Base-by-base conservation (phyloP, 208 protist genomes). In the Leishmania major region DNA sequence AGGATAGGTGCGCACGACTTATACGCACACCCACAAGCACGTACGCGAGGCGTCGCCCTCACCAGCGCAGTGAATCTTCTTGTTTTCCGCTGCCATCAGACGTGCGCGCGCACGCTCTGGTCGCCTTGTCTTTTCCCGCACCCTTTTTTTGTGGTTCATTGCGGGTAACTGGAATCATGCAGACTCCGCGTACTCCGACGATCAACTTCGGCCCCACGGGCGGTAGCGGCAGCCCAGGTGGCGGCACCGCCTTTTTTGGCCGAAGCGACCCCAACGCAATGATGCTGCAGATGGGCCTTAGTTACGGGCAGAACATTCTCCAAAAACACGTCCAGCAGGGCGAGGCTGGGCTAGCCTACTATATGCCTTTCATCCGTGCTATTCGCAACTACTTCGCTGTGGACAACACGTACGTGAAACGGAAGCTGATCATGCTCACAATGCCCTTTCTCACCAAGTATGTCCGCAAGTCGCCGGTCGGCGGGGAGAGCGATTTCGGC, bases 251-350 rank as follows among this genome's bases (percentile, higher is more conserved):
- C 25, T 77, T 78, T 22, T 67, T 81, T 35, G 79, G 79, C 45
- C 78, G 80, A 60, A 75, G 57, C 37, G 72, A 83, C 67, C 43
- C 81, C 0, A 86, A 89, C 64, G 71, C 89, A 40, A 83, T 93
- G 74, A 90, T 96, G 93, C 75, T 96, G 59, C 86, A 95, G 64
- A 91, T 94, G 87, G 94, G 94, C 5, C 72, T 97, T 40, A 85
- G 89, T 31, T 97, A 96, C 87, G 94, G 94, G 31, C 89, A 96
- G 72, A 90, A 80, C 69, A 79, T 96, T 55, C 77, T 96, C 19
- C 85, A 93, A 60, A 84, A 95, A n/a, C 86, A 87, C 37, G 47
- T 95, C 17, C 85, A 94, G 60, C 83, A 94, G 49, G 84, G 92
- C 35, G 87, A 95, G 83, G 77, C 90, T 35, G 84, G 87, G 37